Percentiles rank a stretch among this genome's conserved stretches.
Conservation (phyloP, 148 eudicot genomes). For the Dysphania ambrosioides region DNA sequence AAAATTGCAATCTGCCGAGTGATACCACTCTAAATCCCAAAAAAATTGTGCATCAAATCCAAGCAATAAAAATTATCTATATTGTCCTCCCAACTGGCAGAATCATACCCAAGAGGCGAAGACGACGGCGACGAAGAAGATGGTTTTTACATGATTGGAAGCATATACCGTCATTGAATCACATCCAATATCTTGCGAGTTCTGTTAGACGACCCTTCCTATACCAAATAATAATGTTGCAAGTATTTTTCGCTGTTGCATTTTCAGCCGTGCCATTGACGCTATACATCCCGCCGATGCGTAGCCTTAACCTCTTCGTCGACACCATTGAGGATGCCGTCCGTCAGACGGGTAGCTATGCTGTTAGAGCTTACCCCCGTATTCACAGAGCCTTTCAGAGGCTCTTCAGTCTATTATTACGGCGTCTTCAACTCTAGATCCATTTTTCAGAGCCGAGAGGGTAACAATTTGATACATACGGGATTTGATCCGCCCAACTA, state of each 20-base stretch:
- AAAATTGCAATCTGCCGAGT: not conserved
- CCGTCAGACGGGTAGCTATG: constrained; percentile 36
- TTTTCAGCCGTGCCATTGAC: constrained; percentile 69
- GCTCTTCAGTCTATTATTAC: constrained; percentile 21
- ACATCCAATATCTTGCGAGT: not conserved
- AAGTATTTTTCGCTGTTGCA: constrained; percentile 68
- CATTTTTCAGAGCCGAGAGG: no score
- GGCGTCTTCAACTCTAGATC: constrained; percentile 9
- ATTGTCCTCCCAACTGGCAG: constrained; percentile 7
- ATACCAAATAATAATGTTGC: constrained; percentile 40
- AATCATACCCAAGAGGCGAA: not conserved
- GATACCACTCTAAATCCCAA: not conserved
- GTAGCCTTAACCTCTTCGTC: constrained; percentile 58
- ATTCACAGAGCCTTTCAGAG: constrained; percentile 38
- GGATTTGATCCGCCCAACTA: not conserved
- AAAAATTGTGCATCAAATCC: not conserved
- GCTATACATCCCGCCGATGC: constrained; percentile 61
- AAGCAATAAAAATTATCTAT: not conserved
- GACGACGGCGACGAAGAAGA: not conserved
- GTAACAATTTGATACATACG: not conserved
- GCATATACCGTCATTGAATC: not conserved
- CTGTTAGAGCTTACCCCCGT: constrained; percentile 43
- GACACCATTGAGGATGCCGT: constrained; percentile 49
- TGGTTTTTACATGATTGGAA: not conserved
- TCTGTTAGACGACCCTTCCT: no score